phyloP scores from a whole-genome alignment of 768 basidiomycete species.

The Imleria badia region DNA sequence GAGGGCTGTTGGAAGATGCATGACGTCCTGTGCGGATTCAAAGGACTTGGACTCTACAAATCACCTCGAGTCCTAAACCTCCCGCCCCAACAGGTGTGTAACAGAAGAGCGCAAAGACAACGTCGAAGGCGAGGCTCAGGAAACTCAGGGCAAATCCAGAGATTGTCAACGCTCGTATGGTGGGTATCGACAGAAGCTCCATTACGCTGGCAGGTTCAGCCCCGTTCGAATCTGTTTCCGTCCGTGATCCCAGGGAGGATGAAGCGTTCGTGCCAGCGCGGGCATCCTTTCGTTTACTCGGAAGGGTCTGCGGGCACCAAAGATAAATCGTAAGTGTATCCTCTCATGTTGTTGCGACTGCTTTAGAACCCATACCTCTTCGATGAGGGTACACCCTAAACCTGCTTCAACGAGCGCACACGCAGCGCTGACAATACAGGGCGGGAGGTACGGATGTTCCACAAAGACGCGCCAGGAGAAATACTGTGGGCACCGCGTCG shows the following conservation, averaged over 20 bases:
- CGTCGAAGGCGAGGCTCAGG: slow-evolving; percentile 56
- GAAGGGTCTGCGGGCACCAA: slow-evolving; percentile 14
- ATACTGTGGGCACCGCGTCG: slow-evolving; percentile 12
- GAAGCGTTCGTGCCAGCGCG: not conserved
- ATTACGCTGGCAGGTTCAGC: slow-evolving; percentile 27
- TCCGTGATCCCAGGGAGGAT: not conserved
- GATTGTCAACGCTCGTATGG: slow-evolving; percentile 49
- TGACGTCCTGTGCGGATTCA: not conserved
- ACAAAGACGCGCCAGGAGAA: slow-evolving; percentile 13
- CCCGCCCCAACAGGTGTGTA: slow-evolving; percentile 57
- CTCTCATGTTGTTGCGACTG: not conserved
- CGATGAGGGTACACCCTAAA: slow-evolving; percentile 16
- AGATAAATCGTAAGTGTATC: not conserved
- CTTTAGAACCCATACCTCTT: slow-evolving; percentile 14
- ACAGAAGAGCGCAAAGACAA: slow-evolving; percentile 62
- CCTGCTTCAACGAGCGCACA: slow-evolving; percentile 8
- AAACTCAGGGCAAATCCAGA: slow-evolving; percentile 53
- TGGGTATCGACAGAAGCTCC: slow-evolving; percentile 46
- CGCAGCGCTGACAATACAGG: slow-evolving; percentile 13
- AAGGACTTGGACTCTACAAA: slow-evolving; percentile 14
- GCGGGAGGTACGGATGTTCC: slow-evolving; percentile 17
- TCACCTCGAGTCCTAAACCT: slow-evolving; percentile 55
- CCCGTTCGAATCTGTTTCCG: not conserved
- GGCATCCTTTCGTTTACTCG: slow-evolving; percentile 10
- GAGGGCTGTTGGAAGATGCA: slow-evolving; percentile 37